A percentile compares a stretch with the other conserved stretches of the same genome.
phyloP scores from a whole-genome alignment of 2,329 filamentous ascomycete genomes.

The Macrophomina tecta region DNA sequence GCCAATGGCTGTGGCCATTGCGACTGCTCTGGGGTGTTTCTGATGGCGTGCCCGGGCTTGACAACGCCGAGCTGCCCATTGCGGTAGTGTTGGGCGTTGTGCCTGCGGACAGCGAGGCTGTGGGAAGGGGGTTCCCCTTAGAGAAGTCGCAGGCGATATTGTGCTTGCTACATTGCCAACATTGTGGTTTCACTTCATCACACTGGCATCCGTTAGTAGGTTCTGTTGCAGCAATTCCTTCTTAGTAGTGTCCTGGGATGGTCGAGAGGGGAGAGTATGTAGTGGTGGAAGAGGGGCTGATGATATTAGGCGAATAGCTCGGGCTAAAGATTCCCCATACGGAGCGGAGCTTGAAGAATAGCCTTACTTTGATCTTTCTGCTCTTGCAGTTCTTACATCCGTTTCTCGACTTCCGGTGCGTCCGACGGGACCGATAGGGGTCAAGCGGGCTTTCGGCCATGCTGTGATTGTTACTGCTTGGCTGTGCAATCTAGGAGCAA shows the following conservation, averaged over 20 bases:
- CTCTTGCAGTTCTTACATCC: constrained; percentile 13
- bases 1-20: neutral
- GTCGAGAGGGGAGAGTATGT: neutral
- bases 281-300: neutral
- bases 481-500: too few relatives aligned
- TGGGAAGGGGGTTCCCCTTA: neutral
- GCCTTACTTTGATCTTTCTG: constrained; percentile 21
- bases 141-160: constrained; percentile 35
- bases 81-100: constrained; percentile 5
- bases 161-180: constrained; percentile 41
- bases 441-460: neutral
- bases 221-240: neutral
- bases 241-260: neutral
- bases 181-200: constrained; percentile 39
- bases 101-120: constrained; percentile 12
- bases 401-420: constrained; percentile 15
- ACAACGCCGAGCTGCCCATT: constrained; percentile 3
- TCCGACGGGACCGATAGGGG: neutral
- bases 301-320: too few relatives aligned
- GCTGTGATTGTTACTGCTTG: neutral
- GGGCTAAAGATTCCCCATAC: too few relatives aligned
- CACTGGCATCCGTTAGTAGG: constrained; percentile 32
- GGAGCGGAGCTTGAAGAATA: neutral
- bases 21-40: neutral
- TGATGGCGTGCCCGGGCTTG: neutral